phyloP scores from a whole-genome alignment of 2,329 filamentous ascomycete species.

The Colletotrichum theobromicola region DNA sequence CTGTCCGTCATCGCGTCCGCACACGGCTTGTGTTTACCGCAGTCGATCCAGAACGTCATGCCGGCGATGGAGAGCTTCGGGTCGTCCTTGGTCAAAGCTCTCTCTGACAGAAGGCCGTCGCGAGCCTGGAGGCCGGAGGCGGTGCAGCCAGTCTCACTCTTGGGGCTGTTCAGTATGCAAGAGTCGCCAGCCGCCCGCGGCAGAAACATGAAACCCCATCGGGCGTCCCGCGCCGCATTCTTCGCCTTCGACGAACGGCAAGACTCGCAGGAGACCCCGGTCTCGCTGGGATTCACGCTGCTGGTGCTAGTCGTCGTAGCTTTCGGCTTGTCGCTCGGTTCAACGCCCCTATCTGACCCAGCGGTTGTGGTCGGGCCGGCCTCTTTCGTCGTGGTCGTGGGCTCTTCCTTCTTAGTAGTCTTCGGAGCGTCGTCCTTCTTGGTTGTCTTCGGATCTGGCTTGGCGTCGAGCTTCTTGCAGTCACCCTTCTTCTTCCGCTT shows the following conservation, averaged over 20 bases:
- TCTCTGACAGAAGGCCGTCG: not conserved
- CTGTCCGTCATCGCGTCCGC: not conserved
- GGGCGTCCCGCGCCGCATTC: not conserved
- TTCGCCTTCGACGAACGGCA: not conserved
- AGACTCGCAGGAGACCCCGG: not conserved
- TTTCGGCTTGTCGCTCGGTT: not conserved
- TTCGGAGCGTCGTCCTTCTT: not conserved
- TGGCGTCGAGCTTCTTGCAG: not conserved
- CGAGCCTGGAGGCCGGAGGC: not conserved
- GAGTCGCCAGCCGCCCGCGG: not conserved
- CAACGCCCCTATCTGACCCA: not conserved
- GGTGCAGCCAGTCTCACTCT: not conserved
- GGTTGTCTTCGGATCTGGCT: not conserved
- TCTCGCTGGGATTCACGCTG: not conserved
- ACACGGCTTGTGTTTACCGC: not conserved
- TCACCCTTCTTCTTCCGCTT: not conserved
- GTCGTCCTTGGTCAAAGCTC: not conserved
- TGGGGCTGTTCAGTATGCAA: not conserved
- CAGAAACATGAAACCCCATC: not conserved
- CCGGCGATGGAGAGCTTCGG: not conserved
- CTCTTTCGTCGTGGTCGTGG: not conserved
- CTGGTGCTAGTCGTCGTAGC: not conserved
- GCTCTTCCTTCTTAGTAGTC: not conserved
- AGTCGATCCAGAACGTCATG: not conserved
- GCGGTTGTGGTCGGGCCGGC: not conserved